Percentiles rank a stretch among this genome's conserved stretches.
Evolutionary conservation across 768 basidiomycete species (phyloP).

Genomic region (Podaxis pistillaris): DNA sequence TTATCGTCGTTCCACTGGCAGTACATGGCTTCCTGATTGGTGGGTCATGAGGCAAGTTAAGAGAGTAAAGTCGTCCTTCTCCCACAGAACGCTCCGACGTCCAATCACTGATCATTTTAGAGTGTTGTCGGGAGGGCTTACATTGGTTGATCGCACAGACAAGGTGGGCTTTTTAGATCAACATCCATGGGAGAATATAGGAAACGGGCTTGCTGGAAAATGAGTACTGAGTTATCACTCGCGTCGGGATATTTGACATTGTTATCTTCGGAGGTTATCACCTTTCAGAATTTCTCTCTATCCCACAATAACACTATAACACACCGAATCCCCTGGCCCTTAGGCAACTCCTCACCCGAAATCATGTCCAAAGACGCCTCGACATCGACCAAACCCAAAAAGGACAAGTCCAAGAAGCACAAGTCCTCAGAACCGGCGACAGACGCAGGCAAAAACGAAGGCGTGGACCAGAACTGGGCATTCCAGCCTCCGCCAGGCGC

Average conservation of each 20-base stretch:
- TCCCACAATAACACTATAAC: background rate
- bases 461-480: conserved; percentile 52
- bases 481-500: conserved; percentile 58
- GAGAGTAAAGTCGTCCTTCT: too few relatives aligned
- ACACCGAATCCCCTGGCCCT: background rate
- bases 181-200: too few relatives aligned
- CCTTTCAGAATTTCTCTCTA: background rate
- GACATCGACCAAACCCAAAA: conserved; percentile 19
- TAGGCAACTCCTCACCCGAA: background rate
- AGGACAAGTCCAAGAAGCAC: conserved; percentile 24
- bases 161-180: too few relatives aligned
- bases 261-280: background rate
- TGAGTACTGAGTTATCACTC: too few relatives aligned
- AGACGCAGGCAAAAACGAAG: conserved; percentile 47
- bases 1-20: too few relatives aligned
- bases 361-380: background rate
- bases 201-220: too few relatives aligned
- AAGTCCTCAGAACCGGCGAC: conserved; percentile 20
- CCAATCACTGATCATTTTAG: too few relatives aligned
- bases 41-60: too few relatives aligned
- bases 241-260: background rate
- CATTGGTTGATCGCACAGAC: too few relatives aligned
- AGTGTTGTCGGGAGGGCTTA: too few relatives aligned
- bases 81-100: too few relatives aligned
- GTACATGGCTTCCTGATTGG: too few relatives aligned